phyloP scores from a whole-genome alignment of 139 green algal species.

The Tetradesmus obliquus region DNA sequence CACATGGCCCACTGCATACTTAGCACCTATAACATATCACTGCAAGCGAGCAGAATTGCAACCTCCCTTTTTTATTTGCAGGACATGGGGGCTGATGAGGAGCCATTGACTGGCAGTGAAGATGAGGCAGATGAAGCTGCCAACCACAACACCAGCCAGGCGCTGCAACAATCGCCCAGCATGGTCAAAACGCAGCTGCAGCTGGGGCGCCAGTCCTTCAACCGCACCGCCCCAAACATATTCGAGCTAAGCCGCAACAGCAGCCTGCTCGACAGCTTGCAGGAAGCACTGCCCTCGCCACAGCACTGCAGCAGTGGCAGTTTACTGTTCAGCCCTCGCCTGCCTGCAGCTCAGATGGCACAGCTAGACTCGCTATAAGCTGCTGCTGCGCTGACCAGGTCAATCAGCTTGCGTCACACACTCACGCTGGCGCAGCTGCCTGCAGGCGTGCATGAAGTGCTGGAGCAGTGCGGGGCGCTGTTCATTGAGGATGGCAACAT shows the following conservation, averaged over 20 bases:
- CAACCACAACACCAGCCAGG: not conserved
- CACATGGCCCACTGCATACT: no score
- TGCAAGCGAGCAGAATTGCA: no score
- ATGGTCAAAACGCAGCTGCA: not conserved
- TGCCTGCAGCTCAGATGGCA: not conserved
- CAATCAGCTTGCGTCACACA: not conserved
- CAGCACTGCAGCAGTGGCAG: not conserved
- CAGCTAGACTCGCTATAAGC: not conserved
- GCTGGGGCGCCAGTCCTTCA: not conserved
- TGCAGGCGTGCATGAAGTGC: not conserved
- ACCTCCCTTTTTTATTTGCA: no score
- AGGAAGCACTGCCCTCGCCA: no score
- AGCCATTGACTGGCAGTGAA: no score
- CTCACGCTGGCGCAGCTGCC: not conserved
- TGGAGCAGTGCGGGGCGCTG: not conserved
- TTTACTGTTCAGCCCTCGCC: not conserved
- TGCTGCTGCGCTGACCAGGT: not conserved
- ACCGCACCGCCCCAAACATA: not conserved
- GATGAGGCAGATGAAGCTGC: no score
- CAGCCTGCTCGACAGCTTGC: not conserved
- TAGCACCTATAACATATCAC: no score
- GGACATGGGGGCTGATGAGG: no score
- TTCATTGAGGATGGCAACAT: not conserved
- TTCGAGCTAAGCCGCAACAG: not conserved
- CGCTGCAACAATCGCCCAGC: not conserved